Percentiles rank a stretch among this genome's conserved stretches.
Conservation (phyloP, 2,329 filamentous ascomycete genomes). For the Blastomyces emzantsi region DNA sequence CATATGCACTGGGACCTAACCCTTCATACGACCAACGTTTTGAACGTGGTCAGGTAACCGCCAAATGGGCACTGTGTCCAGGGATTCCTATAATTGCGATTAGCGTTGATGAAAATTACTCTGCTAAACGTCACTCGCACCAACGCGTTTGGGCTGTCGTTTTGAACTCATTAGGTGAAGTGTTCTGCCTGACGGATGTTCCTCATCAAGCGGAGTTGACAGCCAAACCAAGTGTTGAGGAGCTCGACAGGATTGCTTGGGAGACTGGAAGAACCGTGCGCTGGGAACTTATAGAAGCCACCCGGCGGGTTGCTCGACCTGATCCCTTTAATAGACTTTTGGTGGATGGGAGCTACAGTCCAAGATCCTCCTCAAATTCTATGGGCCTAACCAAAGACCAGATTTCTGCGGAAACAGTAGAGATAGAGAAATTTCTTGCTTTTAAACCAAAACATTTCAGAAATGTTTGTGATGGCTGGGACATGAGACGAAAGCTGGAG, state of each 20-base stretch:
- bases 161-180: conserved; percentile 87
- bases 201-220: conserved; percentile 49
- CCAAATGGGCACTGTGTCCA: conserved; percentile 82
- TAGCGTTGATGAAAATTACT: conserved; percentile 75
- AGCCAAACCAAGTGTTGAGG: conserved; percentile 39
- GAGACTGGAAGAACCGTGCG: conserved; percentile 64
- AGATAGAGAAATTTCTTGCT: conserved; percentile 67
- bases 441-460: conserved; percentile 71
- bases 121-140: conserved; percentile 55
- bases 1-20: conserved; percentile 64
- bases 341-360: conserved; percentile 67
- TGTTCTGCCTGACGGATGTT: conserved; percentile 71
- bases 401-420: conserved; percentile 63
- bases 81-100: conserved; percentile 86
- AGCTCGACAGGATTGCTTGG: conserved; percentile 64
- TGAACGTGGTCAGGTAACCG: conserved; percentile 67
- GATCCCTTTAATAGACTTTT: conserved; percentile 64
- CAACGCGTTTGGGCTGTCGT: conserved; percentile 80
- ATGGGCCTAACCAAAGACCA: conserved; percentile 65
- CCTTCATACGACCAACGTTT: conserved; percentile 53
- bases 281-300: conserved; percentile 74
- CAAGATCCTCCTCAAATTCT: conserved; percentile 63
- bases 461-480: conserved; percentile 72
- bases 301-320: conserved; percentile 59
- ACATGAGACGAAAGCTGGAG: conserved; percentile 77